Evolutionary conservation across 371 early-diverging fungal genomes (phyloP), one percentile per base, ranked within the genome.

Genomic region (Mucor circinelloides): DNA sequence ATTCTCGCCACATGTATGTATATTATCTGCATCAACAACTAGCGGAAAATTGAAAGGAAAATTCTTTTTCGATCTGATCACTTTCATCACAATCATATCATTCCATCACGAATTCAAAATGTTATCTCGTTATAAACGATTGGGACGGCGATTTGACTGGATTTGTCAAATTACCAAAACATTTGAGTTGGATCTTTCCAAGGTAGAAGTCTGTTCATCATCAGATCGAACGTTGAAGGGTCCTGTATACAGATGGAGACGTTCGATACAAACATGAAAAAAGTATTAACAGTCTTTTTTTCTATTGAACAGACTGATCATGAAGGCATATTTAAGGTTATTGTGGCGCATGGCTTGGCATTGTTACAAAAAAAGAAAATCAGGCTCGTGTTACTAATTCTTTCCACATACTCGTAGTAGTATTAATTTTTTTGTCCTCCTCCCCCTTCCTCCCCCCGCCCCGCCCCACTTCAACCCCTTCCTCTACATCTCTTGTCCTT

Each of bases 301-400:
- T 5, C 42, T 44, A n/a, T 44, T 44, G 44, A 44, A 44, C 3
- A 44, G 19, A n/a, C 36, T 44, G 44, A 44, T 44, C 44, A 44
- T 44, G 19, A 19, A 44, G 2, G 7, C 44, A 21, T 50, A 48
- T 23, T 50, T 50, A 50, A 50, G 25, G 50, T 50, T 50, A 50
- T 50, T 73, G 73, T 73, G 73, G 73, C 73, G 73, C 73, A 62
- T 66, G 72, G 73, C 73, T 73, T 73, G 73, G 73, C 73, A 69
- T 36, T 36, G 60, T 69, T 66, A 64, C 60, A 58, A 73, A 73
- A 71, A 66, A 69, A 58, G 63, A 58, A 58, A 66, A 63, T 66
- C 65, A 58, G 25, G 64, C 58, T 68, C 63, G 69, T 73, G 63
- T 62, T 69, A 69, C 73, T n/a, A 28, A 31, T 17, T n/a, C 19